Conservation (phyloP, 116 monocot genomes). For the Phalaenopsis hybrid region DNA sequence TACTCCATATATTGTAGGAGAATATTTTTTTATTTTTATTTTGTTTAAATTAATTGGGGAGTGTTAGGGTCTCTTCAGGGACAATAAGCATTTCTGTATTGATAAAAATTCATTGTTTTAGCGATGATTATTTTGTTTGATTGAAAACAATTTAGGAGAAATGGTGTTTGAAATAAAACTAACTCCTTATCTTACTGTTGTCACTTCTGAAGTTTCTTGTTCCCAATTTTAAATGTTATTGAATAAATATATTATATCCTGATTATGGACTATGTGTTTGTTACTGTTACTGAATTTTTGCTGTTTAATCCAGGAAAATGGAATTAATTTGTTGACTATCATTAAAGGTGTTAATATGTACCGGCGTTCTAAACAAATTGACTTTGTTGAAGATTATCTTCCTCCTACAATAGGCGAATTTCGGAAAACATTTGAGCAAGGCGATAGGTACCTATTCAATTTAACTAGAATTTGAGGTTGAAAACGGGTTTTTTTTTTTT, state of each 20-base stretch:
- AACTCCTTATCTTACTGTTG: background rate
- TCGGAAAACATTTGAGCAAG: constrained; percentile 32
- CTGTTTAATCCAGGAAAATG: constrained; percentile 64
- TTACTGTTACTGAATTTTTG: background rate
- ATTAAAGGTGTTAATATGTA: constrained; percentile 62
- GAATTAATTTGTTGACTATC: constrained; percentile 60
- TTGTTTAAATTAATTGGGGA: background rate
- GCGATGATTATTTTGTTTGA: background rate
- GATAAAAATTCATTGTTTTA: background rate
- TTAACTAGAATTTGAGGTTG: background rate
- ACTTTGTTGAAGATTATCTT: constrained; percentile 52
- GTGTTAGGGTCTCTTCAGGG: background rate
- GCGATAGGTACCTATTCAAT: constrained; percentile 23
- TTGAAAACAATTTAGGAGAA: background rate
- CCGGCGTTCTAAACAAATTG: constrained; percentile 48
- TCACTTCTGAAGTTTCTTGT: background rate
- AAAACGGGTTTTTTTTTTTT: background rate
- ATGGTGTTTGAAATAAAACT: background rate
- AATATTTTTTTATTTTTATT: background rate
- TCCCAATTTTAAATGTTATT: background rate
- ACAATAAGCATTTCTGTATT: background rate
- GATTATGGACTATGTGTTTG: background rate
- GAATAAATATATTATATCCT: background rate
- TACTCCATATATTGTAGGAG: background rate
- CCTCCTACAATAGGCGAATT: constrained; percentile 64